Evolutionary conservation across 306 rosid genomes (phyloP).

Genomic region (Dalbergia oliveri): DNA sequence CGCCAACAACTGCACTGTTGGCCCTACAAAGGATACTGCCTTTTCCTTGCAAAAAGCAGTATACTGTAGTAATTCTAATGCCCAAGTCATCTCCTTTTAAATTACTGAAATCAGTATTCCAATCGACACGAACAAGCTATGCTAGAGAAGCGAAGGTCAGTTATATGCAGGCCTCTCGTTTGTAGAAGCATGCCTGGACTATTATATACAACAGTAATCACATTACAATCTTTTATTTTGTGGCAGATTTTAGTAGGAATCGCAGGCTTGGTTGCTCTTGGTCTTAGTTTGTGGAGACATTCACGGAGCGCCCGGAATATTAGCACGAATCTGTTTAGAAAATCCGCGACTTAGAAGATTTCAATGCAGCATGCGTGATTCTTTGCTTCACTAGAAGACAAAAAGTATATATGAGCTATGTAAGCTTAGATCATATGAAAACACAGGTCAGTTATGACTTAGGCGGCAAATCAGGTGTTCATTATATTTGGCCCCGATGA

Average conservation of each 20-base stretch:
- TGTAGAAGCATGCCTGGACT: slow-evolving; percentile 25
- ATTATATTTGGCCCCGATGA: not conserved
- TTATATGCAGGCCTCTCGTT: slow-evolving; percentile 20
- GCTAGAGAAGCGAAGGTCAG: slow-evolving; percentile 75
- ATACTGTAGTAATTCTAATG: slow-evolving; percentile 85
- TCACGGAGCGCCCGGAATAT: slow-evolving; percentile 60
- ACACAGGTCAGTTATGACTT: slow-evolving; percentile 34
- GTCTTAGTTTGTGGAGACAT: slow-evolving; percentile 74
- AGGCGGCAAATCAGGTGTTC: slow-evolving; percentile 34
- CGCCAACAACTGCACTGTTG: slow-evolving; percentile 69
- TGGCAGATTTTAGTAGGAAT: slow-evolving; percentile 79
- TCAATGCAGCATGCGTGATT: not conserved
- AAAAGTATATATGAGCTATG: slow-evolving; percentile 43
- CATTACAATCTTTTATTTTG: slow-evolving; percentile 17
- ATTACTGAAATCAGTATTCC: slow-evolving; percentile 67
- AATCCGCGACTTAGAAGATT: slow-evolving; percentile 40
- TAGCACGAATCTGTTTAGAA: slow-evolving; percentile 46
- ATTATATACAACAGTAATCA: slow-evolving; percentile 12
- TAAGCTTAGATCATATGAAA: slow-evolving; percentile 26
- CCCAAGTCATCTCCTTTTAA: slow-evolving; percentile 71
- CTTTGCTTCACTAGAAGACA: slow-evolving; percentile 30
- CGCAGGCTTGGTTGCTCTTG: slow-evolving; percentile 69
- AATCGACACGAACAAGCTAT: slow-evolving; percentile 50
- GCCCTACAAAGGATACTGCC: slow-evolving; percentile 84
- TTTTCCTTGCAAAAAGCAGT: slow-evolving; percentile 83